Conservation (phyloP, 768 basidiomycete genomes). For the Mycena belliarum region DNA sequence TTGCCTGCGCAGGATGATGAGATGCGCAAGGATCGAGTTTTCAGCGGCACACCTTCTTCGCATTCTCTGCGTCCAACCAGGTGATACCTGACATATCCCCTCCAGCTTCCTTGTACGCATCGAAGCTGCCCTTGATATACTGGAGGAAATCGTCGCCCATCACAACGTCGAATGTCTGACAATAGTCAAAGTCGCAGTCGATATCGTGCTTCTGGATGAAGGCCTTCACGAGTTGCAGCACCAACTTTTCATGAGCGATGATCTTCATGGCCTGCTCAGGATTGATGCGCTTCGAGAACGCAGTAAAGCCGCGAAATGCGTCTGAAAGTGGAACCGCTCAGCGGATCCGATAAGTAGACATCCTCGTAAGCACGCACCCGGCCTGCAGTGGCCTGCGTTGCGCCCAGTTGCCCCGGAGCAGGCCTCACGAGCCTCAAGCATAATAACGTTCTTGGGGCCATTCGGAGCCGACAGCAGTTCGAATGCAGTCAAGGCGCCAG, state of each 20-base stretch:
- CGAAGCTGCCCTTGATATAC: background rate
- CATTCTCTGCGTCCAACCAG: background rate
- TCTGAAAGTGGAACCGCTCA: background rate
- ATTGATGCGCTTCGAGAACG: background rate
- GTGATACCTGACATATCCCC: background rate
- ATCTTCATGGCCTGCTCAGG: background rate
- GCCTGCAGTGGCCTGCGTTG: background rate
- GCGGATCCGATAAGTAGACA: no score
- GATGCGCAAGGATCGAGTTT: background rate
- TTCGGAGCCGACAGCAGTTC: background rate
- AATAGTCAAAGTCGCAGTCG: background rate
- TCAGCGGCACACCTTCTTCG: background rate
- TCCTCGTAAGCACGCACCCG: background rate
- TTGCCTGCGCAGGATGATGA: background rate
- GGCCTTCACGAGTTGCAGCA: background rate
- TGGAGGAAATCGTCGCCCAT: background rate
- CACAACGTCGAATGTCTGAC: background rate
- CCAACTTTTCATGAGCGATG: background rate
- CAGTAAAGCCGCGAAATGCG: background rate
- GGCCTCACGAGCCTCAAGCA: background rate
- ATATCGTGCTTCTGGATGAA: background rate
- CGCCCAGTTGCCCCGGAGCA: background rate
- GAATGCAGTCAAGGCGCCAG: background rate
- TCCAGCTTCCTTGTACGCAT: background rate
- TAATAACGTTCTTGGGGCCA: background rate